A percentile compares a stretch with the other conserved stretches of the same genome.
These are phyloP conservation scores for Jacaranda copaia DNA, from an alignment of 257 asterid genomes.

Conservation along the genomic window DNA sequence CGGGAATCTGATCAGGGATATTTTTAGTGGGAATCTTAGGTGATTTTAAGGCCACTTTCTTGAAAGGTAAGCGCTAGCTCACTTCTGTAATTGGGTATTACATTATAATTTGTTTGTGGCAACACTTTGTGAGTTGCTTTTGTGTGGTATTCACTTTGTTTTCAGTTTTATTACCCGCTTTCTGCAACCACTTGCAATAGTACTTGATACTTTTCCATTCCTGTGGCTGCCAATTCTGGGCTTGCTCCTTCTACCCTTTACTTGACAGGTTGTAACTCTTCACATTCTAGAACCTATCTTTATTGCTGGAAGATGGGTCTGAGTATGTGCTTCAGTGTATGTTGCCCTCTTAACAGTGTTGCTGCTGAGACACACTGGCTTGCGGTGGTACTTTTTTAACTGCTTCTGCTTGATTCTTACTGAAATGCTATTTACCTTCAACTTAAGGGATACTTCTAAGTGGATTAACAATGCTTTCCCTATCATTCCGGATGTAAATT, in stretches of 20 bases:
- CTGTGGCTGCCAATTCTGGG: conserved; percentile 15
- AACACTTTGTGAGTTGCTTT: conserved; percentile 36
- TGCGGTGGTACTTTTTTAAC: background rate
- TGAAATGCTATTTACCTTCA: background rate
- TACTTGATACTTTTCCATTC: conserved; percentile 35
- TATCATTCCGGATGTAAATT: conserved; percentile 1
- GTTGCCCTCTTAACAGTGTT: conserved; percentile 2
- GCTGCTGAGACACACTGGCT: background rate
- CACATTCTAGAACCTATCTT: conserved; percentile 26
- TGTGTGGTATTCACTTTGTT: conserved; percentile 28
- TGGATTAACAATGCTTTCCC: conserved; percentile 19
- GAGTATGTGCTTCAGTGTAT: conserved; percentile 20
- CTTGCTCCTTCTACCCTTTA: conserved; percentile 33
- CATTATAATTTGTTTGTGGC: conserved; percentile 24
- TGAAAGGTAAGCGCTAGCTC: conserved; percentile 52
- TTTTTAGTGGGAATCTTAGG: conserved; percentile 68
- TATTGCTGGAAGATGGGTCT: conserved; percentile 36
- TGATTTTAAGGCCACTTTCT: conserved; percentile 51
- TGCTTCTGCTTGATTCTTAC: conserved; percentile 15
- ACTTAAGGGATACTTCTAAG: conserved; percentile 2
- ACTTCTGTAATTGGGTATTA: conserved; percentile 32
- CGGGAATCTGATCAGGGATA: conserved; percentile 58
- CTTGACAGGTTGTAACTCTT: conserved; percentile 33
- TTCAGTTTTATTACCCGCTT: conserved; percentile 38
- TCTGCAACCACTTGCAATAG: conserved; percentile 43